Evolutionary conservation across 345 rosid species (phyloP).

Genomic region (Corymbia maculata): DNA sequence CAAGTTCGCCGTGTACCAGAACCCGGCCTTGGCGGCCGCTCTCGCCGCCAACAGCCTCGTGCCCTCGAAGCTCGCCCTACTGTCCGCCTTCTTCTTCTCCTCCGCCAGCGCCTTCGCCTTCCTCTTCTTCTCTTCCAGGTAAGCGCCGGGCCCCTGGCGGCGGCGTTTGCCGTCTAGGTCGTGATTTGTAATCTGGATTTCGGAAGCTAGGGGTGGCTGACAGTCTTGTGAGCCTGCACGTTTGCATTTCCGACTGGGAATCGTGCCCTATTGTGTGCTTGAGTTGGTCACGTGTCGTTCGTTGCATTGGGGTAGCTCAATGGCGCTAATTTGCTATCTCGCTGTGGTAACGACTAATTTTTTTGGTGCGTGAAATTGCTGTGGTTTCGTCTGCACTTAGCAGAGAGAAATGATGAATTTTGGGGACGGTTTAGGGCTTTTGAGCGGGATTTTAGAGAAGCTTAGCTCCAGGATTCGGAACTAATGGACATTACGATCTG

Average conservation of each 20-base stretch:
- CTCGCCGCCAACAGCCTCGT: conserved; percentile 64
- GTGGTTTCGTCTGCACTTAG: background rate
- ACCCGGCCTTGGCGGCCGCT: conserved; percentile 69
- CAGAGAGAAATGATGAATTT: background rate
- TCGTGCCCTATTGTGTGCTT: background rate
- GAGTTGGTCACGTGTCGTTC: background rate
- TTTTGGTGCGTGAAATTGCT: background rate
- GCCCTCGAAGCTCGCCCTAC: conserved; percentile 56
- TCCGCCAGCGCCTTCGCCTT: conserved; percentile 57
- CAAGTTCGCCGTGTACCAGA: conserved; percentile 75
- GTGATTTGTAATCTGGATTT: background rate
- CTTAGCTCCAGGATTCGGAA: background rate
- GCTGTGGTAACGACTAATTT: background rate
- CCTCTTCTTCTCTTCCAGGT: conserved; percentile 47
- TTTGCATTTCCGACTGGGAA: background rate
- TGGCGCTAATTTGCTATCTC: background rate
- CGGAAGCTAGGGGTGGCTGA: background rate
- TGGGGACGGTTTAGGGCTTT: background rate
- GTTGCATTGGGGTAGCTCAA: background rate
- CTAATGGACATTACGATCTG: background rate
- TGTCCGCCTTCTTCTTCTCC: conserved; percentile 43
- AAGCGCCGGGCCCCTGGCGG: background rate
- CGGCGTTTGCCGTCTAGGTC: background rate
- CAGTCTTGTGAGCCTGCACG: background rate
- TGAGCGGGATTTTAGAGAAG: background rate